phyloP scores from a whole-genome alignment of 192 early-diverging fungal species.

The Coemansia reversa region DNA sequence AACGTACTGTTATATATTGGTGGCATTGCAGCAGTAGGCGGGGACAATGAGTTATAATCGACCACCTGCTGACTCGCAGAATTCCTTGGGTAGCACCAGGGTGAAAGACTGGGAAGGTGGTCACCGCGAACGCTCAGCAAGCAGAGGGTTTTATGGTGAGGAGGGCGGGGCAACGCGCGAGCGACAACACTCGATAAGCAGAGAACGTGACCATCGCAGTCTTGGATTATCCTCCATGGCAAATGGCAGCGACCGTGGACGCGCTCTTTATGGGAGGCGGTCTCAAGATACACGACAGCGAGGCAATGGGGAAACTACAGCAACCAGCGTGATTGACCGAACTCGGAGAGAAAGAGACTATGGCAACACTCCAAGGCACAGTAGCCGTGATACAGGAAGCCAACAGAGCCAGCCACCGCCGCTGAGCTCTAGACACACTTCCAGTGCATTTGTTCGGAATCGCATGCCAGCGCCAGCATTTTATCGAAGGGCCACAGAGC shows the following conservation, averaged over 20 bases:
- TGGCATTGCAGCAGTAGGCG: neutral
- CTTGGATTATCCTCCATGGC: neutral
- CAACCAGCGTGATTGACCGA: slow-evolving; percentile 10
- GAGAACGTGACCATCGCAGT: slow-evolving; percentile 15
- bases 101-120: slow-evolving; percentile 20
- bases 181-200: slow-evolving; percentile 15
- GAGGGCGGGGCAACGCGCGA: slow-evolving; percentile 18
- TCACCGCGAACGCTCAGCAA: slow-evolving; percentile 19
- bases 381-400: slow-evolving; percentile 4
- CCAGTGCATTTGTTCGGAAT: slow-evolving; percentile 9
- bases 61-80: slow-evolving; percentile 25
- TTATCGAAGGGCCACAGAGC: slow-evolving; percentile 27
- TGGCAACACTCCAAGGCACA: slow-evolving; percentile 9
- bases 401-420: slow-evolving; percentile 12
- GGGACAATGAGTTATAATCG: slow-evolving; percentile 36
- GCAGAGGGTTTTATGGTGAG: neutral
- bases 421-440: slow-evolving; percentile 17
- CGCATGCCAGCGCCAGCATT: slow-evolving; percentile 18
- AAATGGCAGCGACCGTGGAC: slow-evolving; percentile 10
- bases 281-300: slow-evolving; percentile 19
- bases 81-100: slow-evolving; percentile 5
- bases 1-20: neutral
- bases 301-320: slow-evolving; percentile 10
- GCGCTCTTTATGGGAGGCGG: slow-evolving; percentile 16
- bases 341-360: slow-evolving; percentile 14